Base-by-base conservation (phyloP, 495 filamentous ascomycete species). In the Hypomontagnella submonticulosa region DNA sequence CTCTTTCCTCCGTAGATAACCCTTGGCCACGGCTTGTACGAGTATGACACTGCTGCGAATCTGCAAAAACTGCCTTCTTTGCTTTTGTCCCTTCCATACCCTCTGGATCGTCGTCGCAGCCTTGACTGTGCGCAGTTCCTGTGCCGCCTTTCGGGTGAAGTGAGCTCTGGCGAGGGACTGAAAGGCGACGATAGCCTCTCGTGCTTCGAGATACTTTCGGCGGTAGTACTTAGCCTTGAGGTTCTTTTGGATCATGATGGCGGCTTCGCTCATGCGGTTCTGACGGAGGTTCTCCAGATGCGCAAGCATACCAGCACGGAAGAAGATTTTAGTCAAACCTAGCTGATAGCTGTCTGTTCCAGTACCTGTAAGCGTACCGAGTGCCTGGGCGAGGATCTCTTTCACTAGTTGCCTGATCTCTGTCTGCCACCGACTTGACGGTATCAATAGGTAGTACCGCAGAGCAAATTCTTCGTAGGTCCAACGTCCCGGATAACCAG, bases 211-310 rank as follows among this genome's bases (percentile, higher is more conserved):
- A 73, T 96, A 99, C 71, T 89, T 91, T 70, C 90, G 90, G 40
- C 95, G 89, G 76, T 97, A 96, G 74, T 97, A 97, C 77, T 97
- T 97, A 76, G 90, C 91, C 50, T 87, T 90, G 59, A 99, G 79
- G 72, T 99, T 99, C 88, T 99, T 99, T 75, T 99, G 95, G 66
- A 99, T 99, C 88, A 99, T 91, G 60, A 97, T 89, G 4, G 95
- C 95, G 70, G 93, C 97, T 67, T 94, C 91, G 73, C 95, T 98
- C 74, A 99, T 81, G 37, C 92, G 85, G 55, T 83, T 90, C 13
- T 95, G 97, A 15, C 95, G 88, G 47, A 97, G 82, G 65, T 97
- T 97, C 76, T 99, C 95, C 12, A 99, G 81, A 78, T 96, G 97
- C 9, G 95, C 95, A 65, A 99, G 89, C 95, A 99, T 99, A 70